Base-by-base conservation (phyloP, 257 asterid species). In the Scutellaria barbata region DNA sequence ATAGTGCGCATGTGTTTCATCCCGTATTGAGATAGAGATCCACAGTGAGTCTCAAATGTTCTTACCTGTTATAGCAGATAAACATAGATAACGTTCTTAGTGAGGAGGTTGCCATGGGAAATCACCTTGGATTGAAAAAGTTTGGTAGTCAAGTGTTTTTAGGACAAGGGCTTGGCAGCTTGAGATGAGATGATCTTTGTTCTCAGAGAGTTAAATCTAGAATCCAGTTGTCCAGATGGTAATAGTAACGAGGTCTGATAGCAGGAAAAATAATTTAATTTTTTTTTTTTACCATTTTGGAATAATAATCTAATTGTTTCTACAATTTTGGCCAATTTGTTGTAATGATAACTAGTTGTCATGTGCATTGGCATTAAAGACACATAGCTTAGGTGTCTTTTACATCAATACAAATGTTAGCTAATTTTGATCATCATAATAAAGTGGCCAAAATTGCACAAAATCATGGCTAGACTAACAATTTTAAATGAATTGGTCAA, bases 1-100 rank as follows among this genome's bases (percentile, higher is more conserved):
- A 94, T 74, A 3, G 98, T 83, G 11, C 99, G 95, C 99, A 88
- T 92, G 83, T 94, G 99, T 78, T 89, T 94, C 96, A 91, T 89
- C 69, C 99, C 99, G 55, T 94, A 94, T 58, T 91, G 98, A 72
- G 98, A 86, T 43, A 94, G 75, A 11, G 96, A 88, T 18, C 99
- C 96, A 22, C 99, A 94, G 8, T 79, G 80, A 6, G 85, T 81
- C 85, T 94, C 99, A 68, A 85, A 89, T 63, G 89, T 82, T 45
- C 89, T 81, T 18, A 90, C 95, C 95, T 87, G 92, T 35, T 35
- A 64, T 20, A 10, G 58, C 41, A 17, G 47, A 71, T 10, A 14
- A 35, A 25, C 11, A 3, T 12, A 7, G 11, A 5, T 53, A 1
- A 9, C 1, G 30, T 62, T 47, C 42, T 37, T 43, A 62, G 25